Evolutionary conservation across 164 flowering plant species (phyloP).

Genomic region (Aristolochia fimbriata): DNA sequence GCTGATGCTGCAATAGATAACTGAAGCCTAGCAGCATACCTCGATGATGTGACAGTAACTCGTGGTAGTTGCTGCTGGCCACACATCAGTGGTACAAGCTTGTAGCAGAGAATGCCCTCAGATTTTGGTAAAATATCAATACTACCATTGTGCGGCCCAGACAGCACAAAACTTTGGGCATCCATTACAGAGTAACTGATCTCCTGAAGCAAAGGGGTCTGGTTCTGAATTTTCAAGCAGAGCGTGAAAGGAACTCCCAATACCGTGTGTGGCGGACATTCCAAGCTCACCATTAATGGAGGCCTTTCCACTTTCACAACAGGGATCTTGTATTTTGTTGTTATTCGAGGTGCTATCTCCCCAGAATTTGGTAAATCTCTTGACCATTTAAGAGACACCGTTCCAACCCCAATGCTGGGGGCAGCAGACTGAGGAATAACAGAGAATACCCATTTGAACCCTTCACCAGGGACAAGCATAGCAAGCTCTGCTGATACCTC

Average conservation of each 20-base stretch:
- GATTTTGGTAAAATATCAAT: conserved; percentile 63
- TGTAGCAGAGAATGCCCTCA: conserved; percentile 49
- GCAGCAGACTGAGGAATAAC: conserved; percentile 35
- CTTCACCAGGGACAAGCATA: conserved; percentile 70
- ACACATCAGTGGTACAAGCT: conserved; percentile 63
- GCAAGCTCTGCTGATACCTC: conserved; percentile 22
- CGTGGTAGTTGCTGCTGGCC: conserved; percentile 71
- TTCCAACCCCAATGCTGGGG: conserved; percentile 40
- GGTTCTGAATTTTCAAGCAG: conserved; percentile 52
- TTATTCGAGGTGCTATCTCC: conserved; percentile 25
- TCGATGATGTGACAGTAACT: conserved; percentile 49
- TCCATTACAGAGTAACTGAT: conserved; percentile 60
- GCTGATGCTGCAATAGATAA: conserved; percentile 51
- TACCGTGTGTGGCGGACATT: conserved; percentile 81
- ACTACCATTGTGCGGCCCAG: conserved; percentile 72
- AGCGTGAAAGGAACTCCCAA: conserved; percentile 80
- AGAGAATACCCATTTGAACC: conserved; percentile 65
- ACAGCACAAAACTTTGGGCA: conserved; percentile 66
- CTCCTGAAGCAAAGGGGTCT: conserved; percentile 73
- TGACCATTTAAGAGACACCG: conserved; percentile 57
- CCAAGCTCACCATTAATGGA: conserved; percentile 56
- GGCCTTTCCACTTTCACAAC: conserved; percentile 58
- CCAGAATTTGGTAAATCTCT: conserved; percentile 26
- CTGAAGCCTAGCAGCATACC: conserved; percentile 67
- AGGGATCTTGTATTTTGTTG: conserved; percentile 61